A percentile compares a stretch with the other conserved stretches of the same genome.
These are phyloP conservation scores for Termitomyces sp. DNA, from an alignment of 768 basidiomycete species.

Conservation along the genomic window DNA sequence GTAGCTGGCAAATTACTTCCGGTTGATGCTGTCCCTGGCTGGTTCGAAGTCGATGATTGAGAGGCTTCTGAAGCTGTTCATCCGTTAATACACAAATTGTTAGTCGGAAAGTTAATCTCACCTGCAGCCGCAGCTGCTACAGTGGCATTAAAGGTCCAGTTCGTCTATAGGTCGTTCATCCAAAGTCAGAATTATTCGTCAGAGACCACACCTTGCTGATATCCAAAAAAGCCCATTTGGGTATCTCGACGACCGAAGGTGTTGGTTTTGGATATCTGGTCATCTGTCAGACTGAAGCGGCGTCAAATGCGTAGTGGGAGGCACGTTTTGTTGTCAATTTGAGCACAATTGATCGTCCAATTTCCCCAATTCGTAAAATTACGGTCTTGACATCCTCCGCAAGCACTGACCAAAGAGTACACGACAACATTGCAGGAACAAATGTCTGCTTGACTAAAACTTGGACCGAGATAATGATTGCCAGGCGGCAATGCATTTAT, in stretches of 20 bases:
- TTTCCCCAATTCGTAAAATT: slow-evolving; percentile 29
- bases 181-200: neutral
- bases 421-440: slow-evolving; percentile 56
- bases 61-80: neutral
- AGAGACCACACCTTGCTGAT: slow-evolving; percentile 29
- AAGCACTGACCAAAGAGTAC: slow-evolving; percentile 54
- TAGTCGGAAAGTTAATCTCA: neutral
- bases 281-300: neutral
- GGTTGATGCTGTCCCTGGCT: neutral
- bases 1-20: neutral
- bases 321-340: slow-evolving; percentile 27
- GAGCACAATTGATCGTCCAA: slow-evolving; percentile 30
- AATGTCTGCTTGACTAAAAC: slow-evolving; percentile 21
- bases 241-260: slow-evolving; percentile 38
- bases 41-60: neutral
- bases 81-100: neutral
- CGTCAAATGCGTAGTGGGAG: neutral
- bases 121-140: slow-evolving; percentile 15
- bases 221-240: slow-evolving; percentile 54
- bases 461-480: slow-evolving; percentile 39
- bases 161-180: slow-evolving; percentile 17
- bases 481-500: slow-evolving; percentile 30
- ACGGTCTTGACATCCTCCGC: slow-evolving; percentile 52
- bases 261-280: slow-evolving; percentile 39
- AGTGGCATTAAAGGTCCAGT: slow-evolving; percentile 27